Percentiles rank a stretch among this genome's conserved stretches.
phyloP scores from a whole-genome alignment of 345 rosid species.

The Corchorus capsularis region DNA sequence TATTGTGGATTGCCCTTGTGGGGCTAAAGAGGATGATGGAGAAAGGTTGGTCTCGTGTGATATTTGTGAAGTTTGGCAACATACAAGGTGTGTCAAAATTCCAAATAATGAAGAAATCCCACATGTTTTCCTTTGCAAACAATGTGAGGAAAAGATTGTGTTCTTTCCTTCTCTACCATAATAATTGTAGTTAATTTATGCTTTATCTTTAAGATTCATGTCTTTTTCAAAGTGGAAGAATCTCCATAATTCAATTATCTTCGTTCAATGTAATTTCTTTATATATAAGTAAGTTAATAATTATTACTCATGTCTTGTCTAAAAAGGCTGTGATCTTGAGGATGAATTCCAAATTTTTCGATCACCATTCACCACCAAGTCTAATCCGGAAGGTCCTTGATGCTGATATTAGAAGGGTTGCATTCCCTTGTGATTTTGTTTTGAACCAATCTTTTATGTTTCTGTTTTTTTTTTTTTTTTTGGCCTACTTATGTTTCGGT shows the following conservation, averaged over 20 bases:
- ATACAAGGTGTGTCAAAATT: conserved; percentile 72
- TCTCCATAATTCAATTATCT: background rate
- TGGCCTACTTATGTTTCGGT: too few relatives aligned
- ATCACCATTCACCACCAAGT: too few relatives aligned
- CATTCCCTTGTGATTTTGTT: too few relatives aligned
- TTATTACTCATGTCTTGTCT: too few relatives aligned
- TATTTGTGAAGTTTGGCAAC: conserved; percentile 91
- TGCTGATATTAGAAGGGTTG: too few relatives aligned
- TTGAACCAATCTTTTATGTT: too few relatives aligned
- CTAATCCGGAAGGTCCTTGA: too few relatives aligned
- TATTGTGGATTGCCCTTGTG: conserved; percentile 67
- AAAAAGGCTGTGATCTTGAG: too few relatives aligned
- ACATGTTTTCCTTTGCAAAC: conserved; percentile 73
- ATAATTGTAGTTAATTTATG: too few relatives aligned
- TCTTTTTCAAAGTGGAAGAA: background rate
- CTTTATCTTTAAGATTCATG: background rate
- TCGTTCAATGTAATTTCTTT: background rate
- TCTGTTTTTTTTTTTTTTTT: too few relatives aligned
- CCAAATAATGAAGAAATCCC: conserved; percentile 70
- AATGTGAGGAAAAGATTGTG: conserved; percentile 75
- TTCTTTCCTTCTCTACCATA: conserved; percentile 59
- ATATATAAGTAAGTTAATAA: background rate
- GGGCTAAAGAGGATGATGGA: conserved; percentile 77
- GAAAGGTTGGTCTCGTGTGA: conserved; percentile 84
- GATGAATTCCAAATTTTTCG: too few relatives aligned